A percentile compares a stretch with the other conserved stretches of the same genome.
Conservation (phyloP, 2,329 filamentous ascomycete species). For the Pseudopyricularia cyperi region DNA sequence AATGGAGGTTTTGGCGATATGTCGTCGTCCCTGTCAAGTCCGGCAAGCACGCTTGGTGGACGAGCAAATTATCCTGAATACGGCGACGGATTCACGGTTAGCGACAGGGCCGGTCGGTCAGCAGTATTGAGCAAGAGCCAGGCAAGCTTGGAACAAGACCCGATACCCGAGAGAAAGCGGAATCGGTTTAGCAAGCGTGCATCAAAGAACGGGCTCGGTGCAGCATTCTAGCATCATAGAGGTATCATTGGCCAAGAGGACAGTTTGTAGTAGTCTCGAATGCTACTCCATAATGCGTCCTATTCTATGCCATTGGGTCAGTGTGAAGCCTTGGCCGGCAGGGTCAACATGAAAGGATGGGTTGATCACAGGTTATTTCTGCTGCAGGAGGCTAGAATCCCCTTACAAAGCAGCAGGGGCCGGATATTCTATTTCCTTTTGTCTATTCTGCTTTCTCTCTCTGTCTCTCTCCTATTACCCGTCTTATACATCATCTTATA, state of each 20-base stretch:
- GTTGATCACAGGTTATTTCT: no score
- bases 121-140: slow-evolving; percentile 45
- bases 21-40: slow-evolving; percentile 62
- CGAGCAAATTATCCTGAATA: slow-evolving; percentile 37
- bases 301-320: no score
- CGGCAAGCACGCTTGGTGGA: slow-evolving; percentile 58
- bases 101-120: slow-evolving; percentile 40
- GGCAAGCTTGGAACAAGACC: slow-evolving; percentile 34
- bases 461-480: not conserved
- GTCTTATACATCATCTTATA: not conserved
- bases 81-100: slow-evolving; percentile 32
- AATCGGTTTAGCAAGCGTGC: slow-evolving; percentile 82
- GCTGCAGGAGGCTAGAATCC: not conserved
- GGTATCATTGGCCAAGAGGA: not conserved
- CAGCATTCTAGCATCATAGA: slow-evolving; percentile 51
- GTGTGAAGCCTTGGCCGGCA: no score
- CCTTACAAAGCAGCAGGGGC: not conserved
- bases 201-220: slow-evolving; percentile 85
- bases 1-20: slow-evolving; percentile 48
- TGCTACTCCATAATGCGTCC: no score
- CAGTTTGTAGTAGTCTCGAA: no score
- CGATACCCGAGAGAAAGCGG: slow-evolving; percentile 31
- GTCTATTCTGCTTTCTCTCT: not conserved
- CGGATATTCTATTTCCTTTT: not conserved
- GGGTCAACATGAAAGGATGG: no score